Base-by-base conservation (phyloP, 1,139 yeast genomes). In the Scheffersomyces quercinus region DNA sequence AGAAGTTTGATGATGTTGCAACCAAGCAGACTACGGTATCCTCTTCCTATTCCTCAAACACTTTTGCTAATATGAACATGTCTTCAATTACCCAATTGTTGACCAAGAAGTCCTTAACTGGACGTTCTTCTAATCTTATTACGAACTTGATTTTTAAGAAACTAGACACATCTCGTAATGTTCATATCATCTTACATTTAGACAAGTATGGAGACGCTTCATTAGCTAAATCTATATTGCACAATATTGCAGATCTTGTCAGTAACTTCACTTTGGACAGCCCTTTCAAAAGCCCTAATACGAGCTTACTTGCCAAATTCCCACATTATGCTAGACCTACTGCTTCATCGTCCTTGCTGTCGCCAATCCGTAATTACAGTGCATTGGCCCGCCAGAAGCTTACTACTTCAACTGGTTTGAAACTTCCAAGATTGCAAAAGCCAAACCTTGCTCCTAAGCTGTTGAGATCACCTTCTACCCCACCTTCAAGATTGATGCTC, bases 281-380 rank as follows among this genome's bases (percentile, higher is more conserved):
- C 4, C 48, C 50, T 5, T n/a, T 40, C 13, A 12, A 48, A 9
- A 41, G 43, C 10, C 42, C 51, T 16, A 35, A 24, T 16, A 33
- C 28, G 5, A 37, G 28, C 13, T 30, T 29, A 9, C 32, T 38
- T 2, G 14, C 39, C 11, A 12, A 33, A 16, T 39, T 58, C 28
- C 70, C 70, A 9, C 55, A 59, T 49, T 65, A 69, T 41, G 67
- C 73, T 3, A 58, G 57, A 40, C 72, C 74, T 11, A 68, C 73
- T 0, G 45, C 54, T 5, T 47, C 68, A 7, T 62, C 65, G 3
- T 20, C 26, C 26, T 20, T 20, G 26, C 35, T 14, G 20, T 31
- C 35, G 3, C 35, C 35, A 10, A 31, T 14, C 35, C 15, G 35
- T 10, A 31, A 10, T 9, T 15, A 13, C 16, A 8, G 13, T 5